These are phyloP conservation scores for Didymella glomerata DNA, from an alignment of 2,329 filamentous ascomycete species.

Conservation along the genomic window DNA sequence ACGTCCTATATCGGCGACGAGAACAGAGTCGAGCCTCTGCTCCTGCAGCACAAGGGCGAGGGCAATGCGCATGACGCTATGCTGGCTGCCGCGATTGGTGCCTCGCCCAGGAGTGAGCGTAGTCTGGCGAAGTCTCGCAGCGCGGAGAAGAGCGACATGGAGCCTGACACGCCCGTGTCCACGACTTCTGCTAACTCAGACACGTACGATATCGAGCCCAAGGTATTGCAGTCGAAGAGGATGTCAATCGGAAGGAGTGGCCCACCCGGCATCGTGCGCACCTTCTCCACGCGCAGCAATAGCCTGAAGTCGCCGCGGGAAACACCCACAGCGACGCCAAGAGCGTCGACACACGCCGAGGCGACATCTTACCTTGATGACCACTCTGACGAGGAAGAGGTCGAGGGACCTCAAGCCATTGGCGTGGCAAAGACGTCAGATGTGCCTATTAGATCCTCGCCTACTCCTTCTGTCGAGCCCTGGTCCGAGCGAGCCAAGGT, in stretches of 20 bases:
- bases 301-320: conserved; percentile 33
- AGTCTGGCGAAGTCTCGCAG: conserved; percentile 25
- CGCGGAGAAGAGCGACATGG: conserved; percentile 26
- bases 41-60: conserved; percentile 12
- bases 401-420: conserved; percentile 44
- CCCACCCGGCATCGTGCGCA: conserved; percentile 46
- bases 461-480: conserved; percentile 37
- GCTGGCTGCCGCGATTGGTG: conserved; percentile 43
- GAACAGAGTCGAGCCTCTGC: conserved; percentile 14
- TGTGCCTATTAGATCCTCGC: conserved; percentile 43
- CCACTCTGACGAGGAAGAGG: conserved; percentile 38
- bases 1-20: conserved; percentile 35
- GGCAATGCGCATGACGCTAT: conserved; percentile 38
- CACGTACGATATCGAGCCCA: conserved; percentile 36
- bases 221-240: conserved; percentile 47
- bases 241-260: conserved; percentile 49
- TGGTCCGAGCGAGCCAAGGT: conserved; percentile 26
- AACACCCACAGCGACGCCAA: conserved; percentile 34
- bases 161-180: conserved; percentile 27
- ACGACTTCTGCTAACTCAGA: conserved; percentile 24
- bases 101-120: conserved; percentile 25
- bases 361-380: conserved; percentile 43
- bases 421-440: conserved; percentile 56
- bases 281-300: conserved; percentile 44
- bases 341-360: conserved; percentile 25